Evolutionary conservation across 768 basidiomycete genomes (phyloP).

Genomic region (Melanogaster broomeanus): DNA sequence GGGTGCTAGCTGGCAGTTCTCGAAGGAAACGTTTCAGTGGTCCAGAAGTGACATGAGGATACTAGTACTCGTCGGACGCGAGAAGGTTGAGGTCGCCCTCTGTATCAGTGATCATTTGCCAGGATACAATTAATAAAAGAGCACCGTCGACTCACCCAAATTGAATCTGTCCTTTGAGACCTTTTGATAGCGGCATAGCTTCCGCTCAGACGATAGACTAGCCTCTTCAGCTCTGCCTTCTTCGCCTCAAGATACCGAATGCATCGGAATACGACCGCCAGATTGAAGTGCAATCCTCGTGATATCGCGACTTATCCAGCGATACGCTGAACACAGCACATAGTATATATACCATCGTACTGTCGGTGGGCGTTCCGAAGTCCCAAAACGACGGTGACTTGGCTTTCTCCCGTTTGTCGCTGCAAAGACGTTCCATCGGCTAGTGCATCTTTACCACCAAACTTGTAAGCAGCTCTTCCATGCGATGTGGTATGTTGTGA

Average conservation of each 20-base stretch:
- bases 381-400: slow-evolving; percentile 95
- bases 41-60: slow-evolving; percentile 96
- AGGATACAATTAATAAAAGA: slow-evolving; percentile 6
- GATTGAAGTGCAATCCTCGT: slow-evolving; percentile 89
- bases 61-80: slow-evolving; percentile 89
- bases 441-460: slow-evolving; percentile 72
- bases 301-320: slow-evolving; percentile 83
- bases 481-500: too few relatives aligned
- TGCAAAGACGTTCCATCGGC: slow-evolving; percentile 42
- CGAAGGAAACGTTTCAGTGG: slow-evolving; percentile 91
- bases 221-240: slow-evolving; percentile 94
- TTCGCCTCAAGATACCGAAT: slow-evolving; percentile 95
- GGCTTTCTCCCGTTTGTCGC: slow-evolving; percentile 85
- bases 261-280: slow-evolving; percentile 90
- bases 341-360: slow-evolving; percentile 42
- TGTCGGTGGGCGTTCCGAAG: slow-evolving; percentile 69
- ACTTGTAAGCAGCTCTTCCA: slow-evolving; percentile 88
- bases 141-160: slow-evolving; percentile 51
- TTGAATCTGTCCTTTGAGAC: slow-evolving; percentile 94
- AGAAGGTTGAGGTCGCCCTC: slow-evolving; percentile 97
- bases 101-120: slow-evolving; percentile 31
- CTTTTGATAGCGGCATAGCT: slow-evolving; percentile 94
- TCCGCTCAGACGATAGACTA: slow-evolving; percentile 94
- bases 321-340: slow-evolving; percentile 89
- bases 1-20: slow-evolving; percentile 88